Conservation (phyloP, 2,329 filamentous ascomycete genomes). For the Metarhizium sp. region DNA sequence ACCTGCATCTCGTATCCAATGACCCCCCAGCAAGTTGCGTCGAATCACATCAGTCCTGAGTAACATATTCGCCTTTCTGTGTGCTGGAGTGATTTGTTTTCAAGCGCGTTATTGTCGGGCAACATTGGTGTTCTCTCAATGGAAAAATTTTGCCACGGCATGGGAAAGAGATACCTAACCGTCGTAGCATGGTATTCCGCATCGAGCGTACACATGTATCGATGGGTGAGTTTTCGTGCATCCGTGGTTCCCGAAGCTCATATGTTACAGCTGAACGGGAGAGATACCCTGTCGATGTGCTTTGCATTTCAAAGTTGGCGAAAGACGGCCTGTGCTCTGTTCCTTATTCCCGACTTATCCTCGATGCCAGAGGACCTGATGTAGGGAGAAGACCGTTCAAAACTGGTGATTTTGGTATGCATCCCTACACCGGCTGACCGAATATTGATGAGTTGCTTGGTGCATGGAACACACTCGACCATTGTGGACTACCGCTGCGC, state of each 20-base stretch:
- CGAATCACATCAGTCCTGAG: neutral
- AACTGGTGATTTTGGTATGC: neutral
- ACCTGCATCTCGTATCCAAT: constrained; percentile 1
- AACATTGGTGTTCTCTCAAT: too few relatives aligned
- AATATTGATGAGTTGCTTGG: neutral
- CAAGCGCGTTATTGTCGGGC: neutral
- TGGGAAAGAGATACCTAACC: constrained; percentile 2
- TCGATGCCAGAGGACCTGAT: neutral
- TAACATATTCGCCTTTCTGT: too few relatives aligned
- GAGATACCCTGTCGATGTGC: too few relatives aligned
- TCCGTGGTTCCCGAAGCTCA: neutral
- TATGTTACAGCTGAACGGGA: too few relatives aligned
- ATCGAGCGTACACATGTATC: neutral
- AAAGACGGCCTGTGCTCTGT: too few relatives aligned
- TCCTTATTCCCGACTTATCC: neutral
- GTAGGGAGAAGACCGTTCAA: neutral
- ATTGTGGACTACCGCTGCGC: neutral
- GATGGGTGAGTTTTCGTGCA: neutral
- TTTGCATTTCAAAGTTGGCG: neutral
- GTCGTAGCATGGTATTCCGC: neutral
- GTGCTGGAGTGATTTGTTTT: neutral
- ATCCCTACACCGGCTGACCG: neutral
- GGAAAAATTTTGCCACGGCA: neutral
- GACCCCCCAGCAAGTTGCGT: neutral
- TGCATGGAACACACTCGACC: neutral